Percentiles rank a stretch among this genome's conserved stretches.
Evolutionary conservation across 2,329 filamentous ascomycete genomes (phyloP).

Genomic region (Diplodia intermedia): DNA sequence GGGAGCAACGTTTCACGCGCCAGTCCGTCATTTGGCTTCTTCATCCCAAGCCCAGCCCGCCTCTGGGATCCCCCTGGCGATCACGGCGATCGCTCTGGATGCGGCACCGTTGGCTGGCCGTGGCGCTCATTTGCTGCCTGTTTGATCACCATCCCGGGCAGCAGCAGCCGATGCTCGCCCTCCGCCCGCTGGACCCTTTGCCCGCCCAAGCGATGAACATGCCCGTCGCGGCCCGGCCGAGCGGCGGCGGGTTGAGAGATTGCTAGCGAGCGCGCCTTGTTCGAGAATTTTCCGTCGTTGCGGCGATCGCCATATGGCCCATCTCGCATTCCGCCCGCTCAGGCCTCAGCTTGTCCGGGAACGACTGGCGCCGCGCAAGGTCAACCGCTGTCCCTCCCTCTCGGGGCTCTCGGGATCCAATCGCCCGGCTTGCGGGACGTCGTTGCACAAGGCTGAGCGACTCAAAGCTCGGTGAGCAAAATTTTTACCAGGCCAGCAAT

Average conservation of each 20-base stretch:
- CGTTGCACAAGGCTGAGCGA: constrained; percentile 29
- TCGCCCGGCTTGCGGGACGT: constrained; percentile 30
- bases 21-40: constrained; percentile 27
- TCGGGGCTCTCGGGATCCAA: constrained; percentile 31
- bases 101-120: constrained; percentile 19
- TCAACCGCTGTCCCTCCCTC: constrained; percentile 27
- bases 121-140: constrained; percentile 24
- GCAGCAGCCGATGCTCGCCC: constrained; percentile 13
- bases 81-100: constrained; percentile 28
- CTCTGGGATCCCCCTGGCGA: constrained; percentile 30
- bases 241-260: background rate
- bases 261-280: constrained; percentile 4
- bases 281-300: constrained; percentile 23
- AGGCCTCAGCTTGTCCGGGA: constrained; percentile 27
- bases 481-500: constrained; percentile 3
- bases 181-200: constrained; percentile 16
- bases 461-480: constrained; percentile 23
- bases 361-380: constrained; percentile 24
- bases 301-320: constrained; percentile 28
- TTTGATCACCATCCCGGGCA: constrained; percentile 24
- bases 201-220: constrained; percentile 1
- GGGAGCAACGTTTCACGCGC: constrained; percentile 28
- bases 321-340: constrained; percentile 29
- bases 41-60: constrained; percentile 20
- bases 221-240: constrained; percentile 15